Evolutionary conservation across 2,329 filamentous ascomycete genomes (phyloP), one percentile per base, ranked within the genome.

Genomic region (Leptodontidium sp.): DNA sequence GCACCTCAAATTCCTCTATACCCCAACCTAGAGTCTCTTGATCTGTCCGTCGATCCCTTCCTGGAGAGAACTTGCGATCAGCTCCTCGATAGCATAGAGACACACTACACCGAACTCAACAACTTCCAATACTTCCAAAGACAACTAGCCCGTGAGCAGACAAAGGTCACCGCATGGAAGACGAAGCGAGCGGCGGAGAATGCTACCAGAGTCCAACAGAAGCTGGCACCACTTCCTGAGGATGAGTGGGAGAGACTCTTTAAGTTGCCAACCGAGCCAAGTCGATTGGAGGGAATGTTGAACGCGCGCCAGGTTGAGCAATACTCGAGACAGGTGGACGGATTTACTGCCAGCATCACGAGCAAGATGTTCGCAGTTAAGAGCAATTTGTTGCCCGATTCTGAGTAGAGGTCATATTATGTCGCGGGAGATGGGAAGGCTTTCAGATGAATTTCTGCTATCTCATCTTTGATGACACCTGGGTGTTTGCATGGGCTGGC

Each of bases 121-220:
- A 99, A 99, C 88, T 96, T 97, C 85, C 94, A 98, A 82, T 93
- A 92, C 87, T 98, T 98, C 86, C 94, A 98, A 84, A 90, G 96
- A 78, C 94, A 97, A 79, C 87, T 98, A 68, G 91, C 91, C 65
- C 93, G 96, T 76, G 96, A 99, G 85, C 96, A 99, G 84, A 84
- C 92, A 77, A 99, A 98, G 88, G 98, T 99, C 77, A 90, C 93
- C 66, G 91, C 94, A 74, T 99, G 96, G 96, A 95, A 98, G 84
- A 84, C 91, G 71, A 98, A 99, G 90, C 91, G 96, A 79, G 97
- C 97, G 86, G 91, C 93, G 17, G 96, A 99, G 87, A 99, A 99
- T 79, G 91, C 91, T 38, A 91, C 91, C 70, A 89, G 96, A 68
- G 86, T 88, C 67, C 89, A 93, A 47, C 92, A 95, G 75, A 98